Evolutionary conservation across 768 basidiomycete genomes (phyloP), one percentile per base, ranked within the genome.

Genomic region (Postia placenta): DNA sequence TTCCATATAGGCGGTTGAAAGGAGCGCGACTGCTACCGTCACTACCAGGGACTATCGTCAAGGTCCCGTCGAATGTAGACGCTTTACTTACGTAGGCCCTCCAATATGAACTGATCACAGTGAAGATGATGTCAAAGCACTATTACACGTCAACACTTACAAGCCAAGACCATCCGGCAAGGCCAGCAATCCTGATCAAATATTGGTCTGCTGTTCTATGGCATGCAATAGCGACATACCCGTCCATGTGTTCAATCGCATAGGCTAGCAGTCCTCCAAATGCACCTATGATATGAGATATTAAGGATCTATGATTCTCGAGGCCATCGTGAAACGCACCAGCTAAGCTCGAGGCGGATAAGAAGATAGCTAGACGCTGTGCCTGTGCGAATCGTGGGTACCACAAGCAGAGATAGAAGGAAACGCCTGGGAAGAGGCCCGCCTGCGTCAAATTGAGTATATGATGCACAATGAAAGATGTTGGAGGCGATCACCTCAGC

Each of bases 261-360:
- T 48, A 55, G 4, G 53, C 53, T 6, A 55, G 39, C n/a, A 55
- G 26, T 2, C 49, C 53, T 9, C 53, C 53, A 26, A 55, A 55
- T 2, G 53, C 53, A 9, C 53, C 50, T 51, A 35, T n/a, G n/a
- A n/a, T n/a, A n/a, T 33, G 30, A 33, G 30, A 33, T 7, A 33
- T 7, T 7, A 7, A 15, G 15, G 30, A 33, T 7, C 30, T 7
- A 7, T 15, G 30, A 7, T 7, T 7, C 9, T 7, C 30, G 30
- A 33, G 30, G 30, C 30, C n/a, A 33, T 7, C 9, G 44, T 43
- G 6, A 33, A 33, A 15, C 30, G 30, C 27, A 54, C 52, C 55
- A n/a, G 56, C 48, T 17, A 47, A 11, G 2, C 42, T 51, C 1
- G 50, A 23, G 2, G 56, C 45, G 28, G 45, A 42, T 1, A 49